A percentile compares a stretch with the other conserved stretches of the same genome.
Evolutionary conservation across 2,329 filamentous ascomycete genomes (phyloP).

Genomic region (Paecilomyces dactylethromorphus): DNA sequence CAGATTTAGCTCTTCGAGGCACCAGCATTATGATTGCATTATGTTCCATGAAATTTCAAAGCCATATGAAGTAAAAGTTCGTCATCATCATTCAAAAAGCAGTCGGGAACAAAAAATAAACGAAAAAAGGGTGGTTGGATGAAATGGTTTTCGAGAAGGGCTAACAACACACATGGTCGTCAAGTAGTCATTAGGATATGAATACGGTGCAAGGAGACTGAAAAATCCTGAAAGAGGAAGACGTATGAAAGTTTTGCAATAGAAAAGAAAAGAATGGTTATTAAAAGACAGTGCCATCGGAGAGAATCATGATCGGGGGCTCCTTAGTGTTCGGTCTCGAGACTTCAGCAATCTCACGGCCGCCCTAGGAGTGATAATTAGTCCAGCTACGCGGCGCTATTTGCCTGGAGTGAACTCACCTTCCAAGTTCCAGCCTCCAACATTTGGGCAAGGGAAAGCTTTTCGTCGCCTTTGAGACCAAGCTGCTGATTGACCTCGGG

Average conservation of each 20-base stretch:
- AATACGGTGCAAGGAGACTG: not conserved
- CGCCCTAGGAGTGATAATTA: constrained; percentile 55
- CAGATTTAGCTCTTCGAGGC: not conserved
- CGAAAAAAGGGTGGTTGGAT: not conserved
- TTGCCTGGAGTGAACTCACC: constrained; percentile 49
- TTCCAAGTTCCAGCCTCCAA: constrained; percentile 97
- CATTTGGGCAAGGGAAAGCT: constrained; percentile 75
- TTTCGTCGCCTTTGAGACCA: constrained; percentile 61
- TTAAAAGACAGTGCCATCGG: constrained; percentile 93
- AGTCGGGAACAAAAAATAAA: not conserved
- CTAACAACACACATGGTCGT: not conserved
- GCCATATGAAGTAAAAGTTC: not conserved
- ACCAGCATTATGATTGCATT: not conserved
- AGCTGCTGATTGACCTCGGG: constrained; percentile 63
- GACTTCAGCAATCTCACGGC: constrained; percentile 91
- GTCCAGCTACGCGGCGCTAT: constrained; percentile 3
- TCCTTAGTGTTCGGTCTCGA: constrained; percentile 94
- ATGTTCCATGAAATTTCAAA: not conserved
- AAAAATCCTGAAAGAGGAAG: not conserved
- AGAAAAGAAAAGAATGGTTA: constrained; percentile 10
- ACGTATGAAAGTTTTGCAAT: not conserved
- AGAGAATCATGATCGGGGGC: constrained; percentile 91
- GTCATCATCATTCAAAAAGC: not conserved
- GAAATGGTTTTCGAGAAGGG: constrained; percentile 2
- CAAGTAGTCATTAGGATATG: not conserved